These are phyloP conservation scores for Fraxinus dipetala DNA, from an alignment of 305 asterid genomes.

Conservation along the genomic window DNA sequence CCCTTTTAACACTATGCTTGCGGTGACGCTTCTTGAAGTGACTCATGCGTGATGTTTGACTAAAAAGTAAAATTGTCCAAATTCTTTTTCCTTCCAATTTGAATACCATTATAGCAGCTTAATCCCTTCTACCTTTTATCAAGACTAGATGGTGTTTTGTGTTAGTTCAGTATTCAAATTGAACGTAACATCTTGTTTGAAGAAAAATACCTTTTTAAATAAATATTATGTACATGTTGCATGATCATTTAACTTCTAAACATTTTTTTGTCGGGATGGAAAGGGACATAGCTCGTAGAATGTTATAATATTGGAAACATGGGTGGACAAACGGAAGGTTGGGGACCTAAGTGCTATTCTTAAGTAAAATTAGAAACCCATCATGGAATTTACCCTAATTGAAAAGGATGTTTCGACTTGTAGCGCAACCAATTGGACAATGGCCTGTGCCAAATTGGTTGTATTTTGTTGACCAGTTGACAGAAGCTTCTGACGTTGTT, in stretches of 20 bases:
- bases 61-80: background rate
- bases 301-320: background rate
- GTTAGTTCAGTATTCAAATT: background rate
- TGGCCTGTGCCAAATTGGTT: background rate
- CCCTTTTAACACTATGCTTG: background rate
- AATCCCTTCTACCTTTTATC: background rate
- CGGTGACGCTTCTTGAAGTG: background rate
- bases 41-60: background rate
- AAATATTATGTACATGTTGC: background rate
- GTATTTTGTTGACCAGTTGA: conserved; percentile 21
- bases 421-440: background rate
- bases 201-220: too few species aligned
- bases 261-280: background rate
- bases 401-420: background rate
- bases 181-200: background rate
- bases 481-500: conserved; percentile 3
- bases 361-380: background rate
- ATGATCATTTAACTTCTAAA: background rate
- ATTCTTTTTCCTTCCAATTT: background rate
- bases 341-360: background rate
- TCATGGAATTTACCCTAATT: background rate
- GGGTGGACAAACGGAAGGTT: background rate
- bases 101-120: background rate
- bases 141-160: background rate
- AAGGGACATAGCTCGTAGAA: background rate